Evolutionary conservation across 164 flowering plant species (phyloP).

Genomic region (Stephania yunnanensis): DNA sequence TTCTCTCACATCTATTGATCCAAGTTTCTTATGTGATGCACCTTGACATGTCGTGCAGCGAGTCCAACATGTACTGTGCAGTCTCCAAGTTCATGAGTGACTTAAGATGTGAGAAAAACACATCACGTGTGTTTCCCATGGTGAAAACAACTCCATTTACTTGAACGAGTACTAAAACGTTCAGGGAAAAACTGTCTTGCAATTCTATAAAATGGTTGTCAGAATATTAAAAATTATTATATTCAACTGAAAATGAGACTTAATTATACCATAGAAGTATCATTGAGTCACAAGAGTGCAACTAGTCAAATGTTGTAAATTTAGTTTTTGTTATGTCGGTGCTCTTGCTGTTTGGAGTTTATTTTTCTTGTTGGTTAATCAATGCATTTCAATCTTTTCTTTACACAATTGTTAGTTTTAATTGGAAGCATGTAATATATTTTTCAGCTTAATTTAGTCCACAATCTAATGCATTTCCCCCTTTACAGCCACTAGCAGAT

Average conservation of each 20-base stretch:
- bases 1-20: too few relatives aligned
- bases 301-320: background rate
- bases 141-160: background rate
- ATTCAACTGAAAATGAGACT: background rate
- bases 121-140: too few relatives aligned
- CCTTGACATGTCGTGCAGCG: too few relatives aligned
- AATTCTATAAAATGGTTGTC: background rate
- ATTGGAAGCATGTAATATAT: background rate
- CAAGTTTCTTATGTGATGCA: too few relatives aligned
- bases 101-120: too few relatives aligned
- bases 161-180: background rate
- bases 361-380: background rate
- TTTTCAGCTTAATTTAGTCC: background rate
- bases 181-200: background rate
- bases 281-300: background rate
- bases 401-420: background rate
- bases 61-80: too few relatives aligned
- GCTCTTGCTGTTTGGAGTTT: background rate
- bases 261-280: background rate
- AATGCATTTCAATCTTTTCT: background rate
- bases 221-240: background rate
- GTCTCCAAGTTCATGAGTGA: too few relatives aligned
- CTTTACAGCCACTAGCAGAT: slow-evolving; percentile 91
- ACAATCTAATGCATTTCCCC: slow-evolving; percentile 12
- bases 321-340: background rate